A percentile compares a stretch with the other conserved stretches of the same genome.
phyloP scores from a whole-genome alignment of 257 asterid species.

The Catharanthus roseus region DNA sequence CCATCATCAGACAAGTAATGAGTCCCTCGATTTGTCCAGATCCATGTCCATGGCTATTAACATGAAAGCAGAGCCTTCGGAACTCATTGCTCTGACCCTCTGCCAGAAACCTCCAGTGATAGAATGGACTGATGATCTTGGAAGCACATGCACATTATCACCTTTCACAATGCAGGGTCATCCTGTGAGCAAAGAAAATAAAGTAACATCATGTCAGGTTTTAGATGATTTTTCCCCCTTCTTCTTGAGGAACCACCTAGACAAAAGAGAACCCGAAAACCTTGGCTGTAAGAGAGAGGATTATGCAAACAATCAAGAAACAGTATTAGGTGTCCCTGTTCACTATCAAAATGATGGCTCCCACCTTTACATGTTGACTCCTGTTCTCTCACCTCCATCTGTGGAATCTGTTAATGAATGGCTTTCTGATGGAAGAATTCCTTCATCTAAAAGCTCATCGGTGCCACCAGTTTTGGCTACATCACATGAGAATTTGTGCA shows the following conservation, averaged over 20 bases:
- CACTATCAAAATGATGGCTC: conserved; percentile 82
- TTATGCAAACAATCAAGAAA: conserved; percentile 25
- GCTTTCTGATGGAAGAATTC: conserved; percentile 33
- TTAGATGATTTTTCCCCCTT: conserved; percentile 45
- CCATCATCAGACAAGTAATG: conserved; percentile 19
- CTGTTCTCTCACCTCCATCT: conserved; percentile 62
- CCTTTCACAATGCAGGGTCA: conserved; percentile 14
- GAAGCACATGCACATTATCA: conserved; percentile 18
- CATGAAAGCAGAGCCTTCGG: conserved; percentile 30
- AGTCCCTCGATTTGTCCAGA: conserved; percentile 12
- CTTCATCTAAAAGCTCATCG: conserved; percentile 18
- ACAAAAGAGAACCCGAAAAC: conserved; percentile 26
- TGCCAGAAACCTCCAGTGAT: conserved; percentile 54
- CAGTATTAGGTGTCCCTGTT: conserved; percentile 60
- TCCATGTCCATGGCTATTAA: conserved; percentile 22
- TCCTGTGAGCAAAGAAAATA: conserved; percentile 14
- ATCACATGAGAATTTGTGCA: conserved; percentile 26
- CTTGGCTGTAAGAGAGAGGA: conserved; percentile 25
- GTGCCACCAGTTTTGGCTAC: conserved; percentile 28
- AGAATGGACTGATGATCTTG: conserved; percentile 42
- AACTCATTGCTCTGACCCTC: conserved; percentile 49
- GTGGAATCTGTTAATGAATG: conserved; percentile 55
- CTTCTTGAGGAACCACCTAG: conserved; percentile 39
- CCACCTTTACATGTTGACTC: conserved; percentile 69
- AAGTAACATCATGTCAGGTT: conserved; percentile 21